These are phyloP conservation scores for Laburnicola sp. DNA, from an alignment of 2,329 filamentous ascomycete genomes.

Conservation along the genomic window DNA sequence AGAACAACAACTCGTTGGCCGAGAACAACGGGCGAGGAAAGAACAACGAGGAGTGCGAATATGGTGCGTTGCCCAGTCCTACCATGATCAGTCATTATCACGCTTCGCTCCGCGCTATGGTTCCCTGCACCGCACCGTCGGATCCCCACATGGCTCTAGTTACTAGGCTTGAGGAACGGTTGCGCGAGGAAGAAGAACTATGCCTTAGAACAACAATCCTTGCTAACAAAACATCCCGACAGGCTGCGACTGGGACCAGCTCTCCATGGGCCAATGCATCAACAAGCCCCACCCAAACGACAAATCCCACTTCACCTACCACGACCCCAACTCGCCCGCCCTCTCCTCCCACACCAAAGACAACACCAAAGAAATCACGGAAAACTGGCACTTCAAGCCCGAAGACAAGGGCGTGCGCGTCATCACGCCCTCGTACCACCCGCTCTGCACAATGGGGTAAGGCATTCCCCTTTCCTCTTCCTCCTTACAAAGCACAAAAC, in stretches of 20 bases:
- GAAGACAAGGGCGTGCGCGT: conserved; percentile 1
- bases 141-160: no score
- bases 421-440: conserved; percentile 2
- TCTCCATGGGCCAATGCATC: conserved; percentile 48
- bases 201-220: not conserved
- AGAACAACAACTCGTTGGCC: conserved; percentile 7
- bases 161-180: no score
- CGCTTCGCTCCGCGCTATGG: conserved; percentile 7
- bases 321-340: conserved; percentile 34
- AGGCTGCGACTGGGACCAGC: conserved; percentile 39
- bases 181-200: no score
- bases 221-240: conserved; percentile 4
- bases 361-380: not conserved
- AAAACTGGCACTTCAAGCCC: not conserved
- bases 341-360: conserved; percentile 12
- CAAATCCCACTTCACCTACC: conserved; percentile 28
- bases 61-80: conserved; percentile 15
- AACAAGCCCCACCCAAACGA: conserved; percentile 16
- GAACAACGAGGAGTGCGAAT: conserved; percentile 18
- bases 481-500: not conserved
- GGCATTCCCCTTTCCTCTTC: not conserved
- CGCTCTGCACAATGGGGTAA: conserved; percentile 11
- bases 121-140: no score
- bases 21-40: conserved; percentile 15
- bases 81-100: conserved; percentile 14